phyloP scores from a whole-genome alignment of 805 yeast species.

The Nakazawaea peltata region DNA sequence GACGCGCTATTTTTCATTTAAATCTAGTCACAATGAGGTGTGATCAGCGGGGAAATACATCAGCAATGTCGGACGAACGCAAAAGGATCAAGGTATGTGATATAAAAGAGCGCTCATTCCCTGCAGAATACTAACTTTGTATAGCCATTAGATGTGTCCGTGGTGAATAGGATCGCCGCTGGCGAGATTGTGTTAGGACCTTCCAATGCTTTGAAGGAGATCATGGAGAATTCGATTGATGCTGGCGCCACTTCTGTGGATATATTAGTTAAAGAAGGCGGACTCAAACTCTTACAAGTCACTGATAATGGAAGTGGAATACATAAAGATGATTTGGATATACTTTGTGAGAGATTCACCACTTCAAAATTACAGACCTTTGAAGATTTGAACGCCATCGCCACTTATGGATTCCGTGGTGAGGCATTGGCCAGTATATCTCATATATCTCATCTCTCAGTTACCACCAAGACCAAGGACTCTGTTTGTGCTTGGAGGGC shows the following conservation, averaged over 20 bases:
- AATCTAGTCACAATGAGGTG: too few relatives aligned
- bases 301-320: constrained; percentile 90
- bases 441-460: constrained; percentile 76
- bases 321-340: constrained; percentile 55
- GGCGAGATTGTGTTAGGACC: constrained; percentile 95
- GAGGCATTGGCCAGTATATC: constrained; percentile 95
- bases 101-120: neutral
- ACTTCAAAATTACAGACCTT: constrained; percentile 75
- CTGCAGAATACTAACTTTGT: neutral
- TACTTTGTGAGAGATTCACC: constrained; percentile 88
- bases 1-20: too few relatives aligned
- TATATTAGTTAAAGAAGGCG: constrained; percentile 84
- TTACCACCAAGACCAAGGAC: constrained; percentile 59
- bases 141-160: constrained; percentile 51
- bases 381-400: constrained; percentile 64
- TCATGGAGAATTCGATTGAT: constrained; percentile 88
- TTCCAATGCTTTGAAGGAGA: constrained; percentile 87
- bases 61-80: too few relatives aligned
- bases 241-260: constrained; percentile 73
- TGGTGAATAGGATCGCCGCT: constrained; percentile 90
- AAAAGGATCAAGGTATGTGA: constrained; percentile 2
- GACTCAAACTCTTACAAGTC: constrained; percentile 76
- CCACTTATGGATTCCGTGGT: constrained; percentile 92
- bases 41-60: too few relatives aligned
- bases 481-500: constrained; percentile 67